Conservation (phyloP, 2,329 filamentous ascomycete species). For the Magnaporthiopsis poae region DNA sequence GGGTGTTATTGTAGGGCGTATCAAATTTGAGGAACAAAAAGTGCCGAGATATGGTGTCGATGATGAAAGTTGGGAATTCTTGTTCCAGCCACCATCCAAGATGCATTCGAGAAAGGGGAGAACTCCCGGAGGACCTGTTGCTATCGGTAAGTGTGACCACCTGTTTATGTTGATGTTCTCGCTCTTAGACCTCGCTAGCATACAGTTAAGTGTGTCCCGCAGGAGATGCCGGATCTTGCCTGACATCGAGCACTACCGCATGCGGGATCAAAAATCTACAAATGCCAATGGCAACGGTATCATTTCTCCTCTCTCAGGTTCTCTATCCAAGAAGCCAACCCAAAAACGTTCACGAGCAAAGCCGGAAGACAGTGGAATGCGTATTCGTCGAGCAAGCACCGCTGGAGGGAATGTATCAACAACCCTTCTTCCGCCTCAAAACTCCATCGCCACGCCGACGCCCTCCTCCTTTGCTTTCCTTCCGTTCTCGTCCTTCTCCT, state of each 20-base stretch:
- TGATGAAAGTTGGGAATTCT: background rate
- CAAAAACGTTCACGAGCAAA: background rate
- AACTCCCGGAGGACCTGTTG: no score
- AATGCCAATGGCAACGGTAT: background rate
- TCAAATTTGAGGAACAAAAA: background rate
- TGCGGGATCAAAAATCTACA: background rate
- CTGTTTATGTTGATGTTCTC: background rate
- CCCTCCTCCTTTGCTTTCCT: slow-evolving; percentile 48
- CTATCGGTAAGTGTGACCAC: no score
- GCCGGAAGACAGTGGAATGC: no score
- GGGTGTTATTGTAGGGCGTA: background rate
- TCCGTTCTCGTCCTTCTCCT: slow-evolving; percentile 46
- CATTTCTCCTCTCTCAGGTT: background rate
- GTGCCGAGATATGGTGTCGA: background rate
- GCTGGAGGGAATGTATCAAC: background rate
- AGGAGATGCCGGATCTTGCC: no score
- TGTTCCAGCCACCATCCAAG: no score
- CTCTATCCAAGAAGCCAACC: background rate
- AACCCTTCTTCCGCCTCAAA: slow-evolving; percentile 16
- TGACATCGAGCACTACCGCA: no score
- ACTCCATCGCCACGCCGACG: slow-evolving; percentile 48
- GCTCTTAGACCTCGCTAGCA: background rate
- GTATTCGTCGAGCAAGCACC: background rate
- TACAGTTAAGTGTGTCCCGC: no score
- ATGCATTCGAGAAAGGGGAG: no score